phyloP scores from a whole-genome alignment of 2,329 filamentous ascomycete genomes.

The Colletotrichum musicola region DNA sequence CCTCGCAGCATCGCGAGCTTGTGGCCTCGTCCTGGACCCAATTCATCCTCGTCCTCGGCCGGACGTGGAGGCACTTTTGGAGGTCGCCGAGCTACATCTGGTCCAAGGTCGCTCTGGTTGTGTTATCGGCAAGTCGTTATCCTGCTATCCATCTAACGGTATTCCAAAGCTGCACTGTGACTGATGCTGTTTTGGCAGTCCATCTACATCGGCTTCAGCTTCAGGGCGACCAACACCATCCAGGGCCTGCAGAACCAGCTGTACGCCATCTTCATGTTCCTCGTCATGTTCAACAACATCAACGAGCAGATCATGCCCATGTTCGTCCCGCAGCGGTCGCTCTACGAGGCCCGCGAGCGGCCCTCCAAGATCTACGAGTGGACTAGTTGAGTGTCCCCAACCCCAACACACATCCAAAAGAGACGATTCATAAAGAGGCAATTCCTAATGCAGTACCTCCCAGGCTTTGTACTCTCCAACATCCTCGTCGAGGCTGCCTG shows the following conservation, averaged over 20 bases:
- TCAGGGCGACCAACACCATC: slow-evolving; percentile 66
- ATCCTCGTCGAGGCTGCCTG: slow-evolving; percentile 79
- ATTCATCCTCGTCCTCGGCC: slow-evolving; percentile 68
- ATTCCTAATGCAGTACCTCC: too few relatives aligned
- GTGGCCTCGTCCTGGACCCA: slow-evolving; percentile 76
- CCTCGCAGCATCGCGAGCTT: slow-evolving; percentile 68
- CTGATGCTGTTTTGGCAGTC: slow-evolving; percentile 7
- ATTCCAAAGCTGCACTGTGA: background rate
- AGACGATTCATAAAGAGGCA: too few relatives aligned
- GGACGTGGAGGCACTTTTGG: slow-evolving; percentile 80
- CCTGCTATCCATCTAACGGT: background rate
- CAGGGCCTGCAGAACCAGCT: slow-evolving; percentile 77
- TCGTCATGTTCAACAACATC: slow-evolving; percentile 73
- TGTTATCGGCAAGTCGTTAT: slow-evolving; percentile 44
- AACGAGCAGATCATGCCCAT: slow-evolving; percentile 76
- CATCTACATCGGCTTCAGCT: slow-evolving; percentile 77
- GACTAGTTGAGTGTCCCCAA: slow-evolving; percentile 1
- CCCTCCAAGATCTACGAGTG: slow-evolving; percentile 71
- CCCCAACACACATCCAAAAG: too few relatives aligned
- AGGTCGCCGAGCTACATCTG: slow-evolving; percentile 79
- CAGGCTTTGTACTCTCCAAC: slow-evolving; percentile 69
- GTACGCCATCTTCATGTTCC: slow-evolving; percentile 76
- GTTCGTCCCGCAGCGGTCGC: slow-evolving; percentile 73
- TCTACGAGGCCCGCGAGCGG: slow-evolving; percentile 77
- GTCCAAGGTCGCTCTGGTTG: slow-evolving; percentile 69